Evolutionary conservation across 2,329 filamentous ascomycete species (phyloP).

Genomic region (Cryphonectria naterciae): DNA sequence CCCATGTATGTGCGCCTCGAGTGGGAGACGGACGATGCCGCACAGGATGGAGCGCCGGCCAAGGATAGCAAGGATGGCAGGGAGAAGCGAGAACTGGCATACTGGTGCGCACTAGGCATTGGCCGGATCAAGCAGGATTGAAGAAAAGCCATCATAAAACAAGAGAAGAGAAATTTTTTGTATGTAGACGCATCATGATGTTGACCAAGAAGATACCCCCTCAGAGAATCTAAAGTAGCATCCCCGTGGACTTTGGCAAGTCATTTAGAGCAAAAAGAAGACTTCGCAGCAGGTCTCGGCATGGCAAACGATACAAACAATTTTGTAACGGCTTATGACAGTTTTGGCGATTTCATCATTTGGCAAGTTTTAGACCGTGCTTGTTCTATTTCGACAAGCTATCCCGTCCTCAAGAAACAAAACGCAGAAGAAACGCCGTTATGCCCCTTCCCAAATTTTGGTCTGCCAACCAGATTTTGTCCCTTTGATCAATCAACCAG

Average conservation of each 20-base stretch:
- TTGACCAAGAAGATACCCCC: slow-evolving; percentile 47
- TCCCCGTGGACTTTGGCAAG: background rate
- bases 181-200: slow-evolving; percentile 8
- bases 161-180: slow-evolving; percentile 29
- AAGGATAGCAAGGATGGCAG: slow-evolving; percentile 62
- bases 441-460: slow-evolving; percentile 16
- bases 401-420: slow-evolving; percentile 19
- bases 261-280: background rate
- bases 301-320: background rate
- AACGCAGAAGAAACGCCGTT: slow-evolving; percentile 28
- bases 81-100: slow-evolving; percentile 87
- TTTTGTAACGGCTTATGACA: slow-evolving; percentile 2
- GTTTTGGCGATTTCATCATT: slow-evolving; percentile 25
- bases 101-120: slow-evolving; percentile 92
- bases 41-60: slow-evolving; percentile 58
- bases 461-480: slow-evolving; percentile 24
- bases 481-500: slow-evolving; percentile 28
- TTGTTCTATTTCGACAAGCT: slow-evolving; percentile 30
- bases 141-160: background rate
- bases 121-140: slow-evolving; percentile 71
- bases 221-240: background rate
- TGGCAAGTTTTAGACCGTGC: slow-evolving; percentile 27
- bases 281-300: background rate
- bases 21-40: slow-evolving; percentile 74
- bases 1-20: slow-evolving; percentile 92